Evolutionary conservation across 2,329 filamentous ascomycete species (phyloP).

Genomic region (Beauveria brongniartii): DNA sequence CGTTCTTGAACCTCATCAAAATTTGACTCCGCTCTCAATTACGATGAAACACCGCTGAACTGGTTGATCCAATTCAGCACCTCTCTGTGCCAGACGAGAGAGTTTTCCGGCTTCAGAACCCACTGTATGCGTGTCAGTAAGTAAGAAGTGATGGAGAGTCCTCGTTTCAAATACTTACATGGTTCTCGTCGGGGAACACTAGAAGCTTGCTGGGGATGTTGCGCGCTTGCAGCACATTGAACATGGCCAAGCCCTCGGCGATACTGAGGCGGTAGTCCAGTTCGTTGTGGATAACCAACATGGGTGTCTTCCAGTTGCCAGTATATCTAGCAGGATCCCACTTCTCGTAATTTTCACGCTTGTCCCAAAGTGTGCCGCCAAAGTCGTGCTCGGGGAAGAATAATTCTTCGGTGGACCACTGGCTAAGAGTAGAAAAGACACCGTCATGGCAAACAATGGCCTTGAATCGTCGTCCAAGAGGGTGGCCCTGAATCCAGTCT

Average conservation of each 20-base stretch:
- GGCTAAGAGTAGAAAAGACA: slow-evolving; percentile 63
- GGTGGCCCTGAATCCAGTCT: slow-evolving; percentile 87
- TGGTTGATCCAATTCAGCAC: slow-evolving; percentile 73
- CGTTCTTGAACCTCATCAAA: no score
- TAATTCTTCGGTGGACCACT: slow-evolving; percentile 59
- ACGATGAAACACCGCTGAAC: slow-evolving; percentile 38
- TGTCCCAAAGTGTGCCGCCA: slow-evolving; percentile 53
- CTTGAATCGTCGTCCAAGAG: slow-evolving; percentile 75
- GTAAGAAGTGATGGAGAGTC: background rate
- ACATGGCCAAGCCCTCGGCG: slow-evolving; percentile 74
- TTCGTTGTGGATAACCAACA: slow-evolving; percentile 81
- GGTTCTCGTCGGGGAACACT: slow-evolving; percentile 70
- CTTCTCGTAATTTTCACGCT: slow-evolving; percentile 54
- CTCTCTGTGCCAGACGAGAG: slow-evolving; percentile 79
- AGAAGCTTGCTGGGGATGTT: slow-evolving; percentile 70
- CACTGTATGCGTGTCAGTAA: slow-evolving; percentile 37
- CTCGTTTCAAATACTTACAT: slow-evolving; percentile 26
- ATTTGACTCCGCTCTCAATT: slow-evolving; percentile 10
- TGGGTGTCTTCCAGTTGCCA: slow-evolving; percentile 74
- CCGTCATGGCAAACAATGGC: slow-evolving; percentile 85
- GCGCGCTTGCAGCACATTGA: slow-evolving; percentile 73
- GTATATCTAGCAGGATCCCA: slow-evolving; percentile 61
- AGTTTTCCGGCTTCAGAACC: slow-evolving; percentile 90
- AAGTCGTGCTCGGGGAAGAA: slow-evolving; percentile 65
- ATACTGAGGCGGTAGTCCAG: slow-evolving; percentile 84